Percentiles rank a stretch among this genome's conserved stretches.
phyloP scores from a whole-genome alignment of 202 grass and related monocot species.

The Saccharum hybrid region DNA sequence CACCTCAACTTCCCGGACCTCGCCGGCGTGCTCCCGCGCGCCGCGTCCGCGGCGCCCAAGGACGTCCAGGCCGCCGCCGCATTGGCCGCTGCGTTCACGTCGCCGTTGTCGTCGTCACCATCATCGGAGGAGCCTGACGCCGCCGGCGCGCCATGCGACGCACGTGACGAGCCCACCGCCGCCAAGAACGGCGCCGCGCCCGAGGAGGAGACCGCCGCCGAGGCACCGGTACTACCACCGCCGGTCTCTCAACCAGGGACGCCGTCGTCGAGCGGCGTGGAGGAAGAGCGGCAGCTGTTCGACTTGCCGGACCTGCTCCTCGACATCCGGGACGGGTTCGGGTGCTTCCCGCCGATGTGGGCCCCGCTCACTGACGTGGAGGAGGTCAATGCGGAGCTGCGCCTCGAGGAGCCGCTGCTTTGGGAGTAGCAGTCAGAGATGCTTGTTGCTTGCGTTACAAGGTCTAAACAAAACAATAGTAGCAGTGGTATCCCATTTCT shows the following conservation, averaged over 20 bases:
- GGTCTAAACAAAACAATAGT: slow-evolving; percentile 47
- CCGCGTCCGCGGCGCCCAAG: slow-evolving; percentile 71
- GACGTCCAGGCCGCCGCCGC: slow-evolving; percentile 90
- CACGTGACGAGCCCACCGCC: slow-evolving; percentile 27
- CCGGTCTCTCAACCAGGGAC: slow-evolving; percentile 10
- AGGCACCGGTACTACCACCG: background rate
- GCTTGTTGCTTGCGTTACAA: slow-evolving; percentile 42
- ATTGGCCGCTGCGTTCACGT: slow-evolving; percentile 67
- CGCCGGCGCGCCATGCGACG: background rate
- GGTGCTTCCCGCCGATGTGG: slow-evolving; percentile 59
- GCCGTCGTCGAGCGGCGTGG: slow-evolving; percentile 35
- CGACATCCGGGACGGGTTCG: slow-evolving; percentile 62
- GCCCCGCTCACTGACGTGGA: slow-evolving; percentile 55
- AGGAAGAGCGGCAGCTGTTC: slow-evolving; percentile 74
- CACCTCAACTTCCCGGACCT: slow-evolving; percentile 92
- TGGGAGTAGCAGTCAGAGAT: slow-evolving; percentile 66
- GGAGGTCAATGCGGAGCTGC: slow-evolving; percentile 62
- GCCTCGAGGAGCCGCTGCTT: too few relatives aligned
- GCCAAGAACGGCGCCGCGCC: background rate
- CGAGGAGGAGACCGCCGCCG: background rate
- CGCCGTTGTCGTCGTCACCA: background rate
- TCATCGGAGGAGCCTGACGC: slow-evolving; percentile 3
- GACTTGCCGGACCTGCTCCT: slow-evolving; percentile 85
- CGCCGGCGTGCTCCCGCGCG: slow-evolving; percentile 68
- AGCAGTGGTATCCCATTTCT: slow-evolving; percentile 33